Conservation (phyloP, 495 filamentous ascomycete species). For the Xylaria cubensis region DNA sequence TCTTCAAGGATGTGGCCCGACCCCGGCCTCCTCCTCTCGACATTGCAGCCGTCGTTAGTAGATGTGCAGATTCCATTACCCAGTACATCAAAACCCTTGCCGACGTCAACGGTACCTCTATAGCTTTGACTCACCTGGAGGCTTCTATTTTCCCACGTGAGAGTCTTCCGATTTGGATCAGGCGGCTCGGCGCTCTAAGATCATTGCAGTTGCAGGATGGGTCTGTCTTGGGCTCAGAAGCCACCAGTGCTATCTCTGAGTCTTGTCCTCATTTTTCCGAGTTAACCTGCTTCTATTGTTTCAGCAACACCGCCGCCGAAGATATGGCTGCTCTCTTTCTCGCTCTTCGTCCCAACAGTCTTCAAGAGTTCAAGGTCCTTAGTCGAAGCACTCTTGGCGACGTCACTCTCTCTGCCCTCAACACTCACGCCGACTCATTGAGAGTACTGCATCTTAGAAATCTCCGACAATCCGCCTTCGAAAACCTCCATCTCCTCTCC, state of each 20-base stretch:
- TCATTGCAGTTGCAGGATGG: slow-evolving; percentile 65
- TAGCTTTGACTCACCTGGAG: slow-evolving; percentile 57
- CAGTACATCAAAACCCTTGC: slow-evolving; percentile 44
- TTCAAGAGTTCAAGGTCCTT: slow-evolving; percentile 65
- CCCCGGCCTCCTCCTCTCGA: slow-evolving; percentile 23
- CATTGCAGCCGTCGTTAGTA: slow-evolving; percentile 30
- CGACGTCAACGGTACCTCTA: slow-evolving; percentile 35
- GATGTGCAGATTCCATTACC: slow-evolving; percentile 42
- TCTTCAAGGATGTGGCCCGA: slow-evolving; percentile 15
- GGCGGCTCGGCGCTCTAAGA: slow-evolving; percentile 44
- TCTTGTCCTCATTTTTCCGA: slow-evolving; percentile 68
- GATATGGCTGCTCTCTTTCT: slow-evolving; percentile 65
- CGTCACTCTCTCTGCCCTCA: slow-evolving; percentile 65
- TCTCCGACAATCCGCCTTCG: slow-evolving; percentile 55
- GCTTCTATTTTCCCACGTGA: slow-evolving; percentile 38
- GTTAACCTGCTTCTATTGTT: slow-evolving; percentile 59
- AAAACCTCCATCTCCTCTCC: slow-evolving; percentile 55
- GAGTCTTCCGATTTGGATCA: slow-evolving; percentile 45
- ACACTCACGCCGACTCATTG: slow-evolving; percentile 62
- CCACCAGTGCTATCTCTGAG: slow-evolving; percentile 57
- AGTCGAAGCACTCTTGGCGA: slow-evolving; percentile 57
- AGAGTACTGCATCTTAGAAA: slow-evolving; percentile 60
- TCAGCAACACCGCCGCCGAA: slow-evolving; percentile 53
- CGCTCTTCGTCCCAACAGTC: slow-evolving; percentile 61
- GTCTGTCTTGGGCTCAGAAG: slow-evolving; percentile 58